Percentiles rank a stretch among this genome's conserved stretches.
Evolutionary conservation across 208 protist species (phyloP).

Genomic region (Lotmaria passim): DNA sequence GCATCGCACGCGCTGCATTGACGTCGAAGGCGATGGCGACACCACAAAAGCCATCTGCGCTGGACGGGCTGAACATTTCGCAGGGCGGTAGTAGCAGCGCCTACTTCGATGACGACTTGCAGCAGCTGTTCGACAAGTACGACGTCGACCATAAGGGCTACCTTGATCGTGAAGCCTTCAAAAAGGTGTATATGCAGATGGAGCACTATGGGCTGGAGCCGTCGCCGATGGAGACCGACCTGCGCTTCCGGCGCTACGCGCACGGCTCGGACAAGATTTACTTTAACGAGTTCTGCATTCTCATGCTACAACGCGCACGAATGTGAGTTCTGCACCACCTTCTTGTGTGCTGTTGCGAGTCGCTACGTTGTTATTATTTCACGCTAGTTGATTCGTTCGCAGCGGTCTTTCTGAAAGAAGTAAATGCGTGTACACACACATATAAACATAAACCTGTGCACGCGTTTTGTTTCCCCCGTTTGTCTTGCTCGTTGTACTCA

Average conservation of each 20-base stretch:
- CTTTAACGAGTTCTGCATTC: conserved; percentile 84
- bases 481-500: no score
- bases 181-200: conserved; percentile 71
- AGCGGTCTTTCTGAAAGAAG: no score
- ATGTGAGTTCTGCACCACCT: conserved; percentile 50
- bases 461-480: no score
- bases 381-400: no score
- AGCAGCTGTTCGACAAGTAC: conserved; percentile 61
- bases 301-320: conserved; percentile 84
- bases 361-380: no score
- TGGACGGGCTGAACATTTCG: conserved; percentile 7
- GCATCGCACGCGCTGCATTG: background rate
- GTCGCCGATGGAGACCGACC: conserved; percentile 53
- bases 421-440: no score
- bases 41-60: conserved; percentile 1
- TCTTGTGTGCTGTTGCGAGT: background rate
- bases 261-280: conserved; percentile 52
- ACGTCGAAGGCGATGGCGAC: background rate
- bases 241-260: conserved; percentile 59
- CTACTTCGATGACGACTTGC: conserved; percentile 69
- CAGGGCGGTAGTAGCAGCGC: background rate
- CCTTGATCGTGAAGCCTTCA: conserved; percentile 77
- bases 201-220: conserved; percentile 82
- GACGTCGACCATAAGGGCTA: conserved; percentile 60
- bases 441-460: no score